Evolutionary conservation across 345 rosid genomes (phyloP).

Genomic region (Acer saccharum): DNA sequence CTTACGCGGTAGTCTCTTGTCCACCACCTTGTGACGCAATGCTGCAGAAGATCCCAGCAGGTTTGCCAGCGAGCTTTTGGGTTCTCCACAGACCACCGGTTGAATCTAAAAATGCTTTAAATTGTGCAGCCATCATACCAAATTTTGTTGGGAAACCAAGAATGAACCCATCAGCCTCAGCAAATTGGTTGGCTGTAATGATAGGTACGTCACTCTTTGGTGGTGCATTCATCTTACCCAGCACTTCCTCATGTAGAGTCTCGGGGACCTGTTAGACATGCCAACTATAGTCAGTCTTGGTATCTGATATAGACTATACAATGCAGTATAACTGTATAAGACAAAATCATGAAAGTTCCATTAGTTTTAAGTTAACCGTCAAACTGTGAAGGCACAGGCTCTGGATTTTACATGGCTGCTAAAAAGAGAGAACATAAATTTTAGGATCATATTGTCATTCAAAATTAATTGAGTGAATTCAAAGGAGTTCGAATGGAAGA

Average conservation of each 20-base stretch:
- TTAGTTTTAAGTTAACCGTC: background rate
- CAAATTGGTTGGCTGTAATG: constrained; percentile 67
- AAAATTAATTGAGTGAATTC: background rate
- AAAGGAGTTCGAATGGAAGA: background rate
- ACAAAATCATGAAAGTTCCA: constrained; percentile 7
- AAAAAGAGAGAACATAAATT: background rate
- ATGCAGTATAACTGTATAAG: background rate
- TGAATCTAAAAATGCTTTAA: constrained; percentile 91
- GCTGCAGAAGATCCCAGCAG: constrained; percentile 96
- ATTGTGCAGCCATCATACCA: constrained; percentile 99
- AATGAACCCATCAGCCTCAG: constrained; percentile 91
- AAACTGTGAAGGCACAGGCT: background rate
- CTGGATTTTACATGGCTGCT: background rate
- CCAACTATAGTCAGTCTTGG: background rate
- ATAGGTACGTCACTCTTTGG: constrained; percentile 82
- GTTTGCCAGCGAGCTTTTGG: constrained; percentile 90
- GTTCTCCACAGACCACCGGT: constrained; percentile 97
- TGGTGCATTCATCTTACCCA: constrained; percentile 88
- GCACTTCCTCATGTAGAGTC: constrained; percentile 82
- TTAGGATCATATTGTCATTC: background rate
- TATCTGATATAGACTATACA: background rate
- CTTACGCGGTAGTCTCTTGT: constrained; percentile 97
- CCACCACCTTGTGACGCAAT: constrained; percentile 99
- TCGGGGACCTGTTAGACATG: constrained; percentile 67
- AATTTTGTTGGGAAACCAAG: constrained; percentile 97